A percentile compares a stretch with the other conserved stretches of the same genome.
These are phyloP conservation scores for Coemansia sp. DNA, from an alignment of 192 early-diverging fungal genomes.

Conservation along the genomic window DNA sequence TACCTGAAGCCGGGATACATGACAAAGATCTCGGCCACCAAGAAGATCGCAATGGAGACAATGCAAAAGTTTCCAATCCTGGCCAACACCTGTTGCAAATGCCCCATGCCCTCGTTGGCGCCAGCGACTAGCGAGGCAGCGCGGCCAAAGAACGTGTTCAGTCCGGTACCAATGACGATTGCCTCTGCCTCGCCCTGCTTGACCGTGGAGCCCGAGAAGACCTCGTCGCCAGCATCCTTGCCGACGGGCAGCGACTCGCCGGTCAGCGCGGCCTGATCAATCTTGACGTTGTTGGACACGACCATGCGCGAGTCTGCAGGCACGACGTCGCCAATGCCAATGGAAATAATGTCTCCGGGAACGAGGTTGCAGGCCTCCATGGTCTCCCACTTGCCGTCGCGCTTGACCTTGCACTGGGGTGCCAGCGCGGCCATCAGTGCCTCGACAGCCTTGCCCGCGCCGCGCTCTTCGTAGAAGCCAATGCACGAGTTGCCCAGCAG, in stretches of 20 bases:
- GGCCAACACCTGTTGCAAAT: constrained; percentile 68
- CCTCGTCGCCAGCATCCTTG: constrained; percentile 67
- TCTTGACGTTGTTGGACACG: constrained; percentile 59
- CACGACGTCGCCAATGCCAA: constrained; percentile 85
- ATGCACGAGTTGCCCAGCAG: constrained; percentile 81
- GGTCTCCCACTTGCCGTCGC: constrained; percentile 74
- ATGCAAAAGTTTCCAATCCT: constrained; percentile 78
- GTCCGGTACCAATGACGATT: constrained; percentile 72
- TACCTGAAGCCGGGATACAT: constrained; percentile 67
- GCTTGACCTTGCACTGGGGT: constrained; percentile 82
- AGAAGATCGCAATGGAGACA: constrained; percentile 66
- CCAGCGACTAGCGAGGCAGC: constrained; percentile 72
- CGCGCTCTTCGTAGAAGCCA: constrained; percentile 85
- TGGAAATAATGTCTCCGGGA: constrained; percentile 83
- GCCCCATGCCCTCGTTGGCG: constrained; percentile 68
- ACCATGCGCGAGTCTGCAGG: constrained; percentile 84
- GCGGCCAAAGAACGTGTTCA: constrained; percentile 81
- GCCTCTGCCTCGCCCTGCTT: constrained; percentile 79
- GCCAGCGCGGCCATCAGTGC: constrained; percentile 91
- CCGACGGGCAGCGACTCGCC: constrained; percentile 70
- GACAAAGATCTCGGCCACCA: constrained; percentile 65
- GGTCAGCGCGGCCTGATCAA: constrained; percentile 68
- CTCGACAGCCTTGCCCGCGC: constrained; percentile 87
- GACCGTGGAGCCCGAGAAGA: constrained; percentile 73
- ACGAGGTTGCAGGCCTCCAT: constrained; percentile 75